Base-by-base conservation (phyloP, 768 basidiomycete genomes). In the Paxillus rubicundulus region DNA sequence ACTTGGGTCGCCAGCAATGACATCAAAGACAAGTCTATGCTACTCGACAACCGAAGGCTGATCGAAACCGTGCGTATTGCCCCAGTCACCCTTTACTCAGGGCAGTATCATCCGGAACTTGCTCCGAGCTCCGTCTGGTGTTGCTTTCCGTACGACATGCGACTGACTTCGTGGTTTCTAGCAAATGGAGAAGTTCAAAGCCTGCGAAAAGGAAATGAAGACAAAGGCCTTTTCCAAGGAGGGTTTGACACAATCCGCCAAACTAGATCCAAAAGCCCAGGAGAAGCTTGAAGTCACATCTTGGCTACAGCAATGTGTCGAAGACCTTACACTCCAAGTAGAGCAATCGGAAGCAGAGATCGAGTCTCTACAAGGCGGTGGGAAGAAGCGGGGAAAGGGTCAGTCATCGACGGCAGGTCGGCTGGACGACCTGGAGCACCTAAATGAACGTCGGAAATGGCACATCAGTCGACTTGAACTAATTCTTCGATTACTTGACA, bases 111-210 rank as follows among this genome's bases (percentile, higher is more conserved):
- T 46, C 28, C 54, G 57, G 40, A 36, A 27, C 36, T 28, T 41
- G 37, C 37, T 27, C 33, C 27, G 47, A 38, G 53, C 40, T 34
- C 49, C 34, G 30, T 59, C 48, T 64, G 53, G 45, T 50, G 48
- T 59, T 16, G 39, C 53, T 55, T 24, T 52, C 46, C n/a, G 33
- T 40, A 46, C 18, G 17, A 52, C 37, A 7, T 32, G 9, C 24
- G 9, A 36, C 54, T 53, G 44, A 55, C 61, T 36, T 33, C 17
- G 14, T 41, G 53, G 51, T 67, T 53, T 55, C 51, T 71, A 98
- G 97, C 97, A 98, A 98, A 99, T 99, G 97, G 97, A 99, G 77
- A 95, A 93, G 69, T 99, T 99, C 84, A 99, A 99, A 66, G 96
- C 96, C 20, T 94, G 95, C 74, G 97, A 99, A 77, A 99, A 98